Evolutionary conservation across 805 yeast genomes (phyloP), one percentile per base, ranked within the genome.

Genomic region (Ogataea polymorpha): DNA sequence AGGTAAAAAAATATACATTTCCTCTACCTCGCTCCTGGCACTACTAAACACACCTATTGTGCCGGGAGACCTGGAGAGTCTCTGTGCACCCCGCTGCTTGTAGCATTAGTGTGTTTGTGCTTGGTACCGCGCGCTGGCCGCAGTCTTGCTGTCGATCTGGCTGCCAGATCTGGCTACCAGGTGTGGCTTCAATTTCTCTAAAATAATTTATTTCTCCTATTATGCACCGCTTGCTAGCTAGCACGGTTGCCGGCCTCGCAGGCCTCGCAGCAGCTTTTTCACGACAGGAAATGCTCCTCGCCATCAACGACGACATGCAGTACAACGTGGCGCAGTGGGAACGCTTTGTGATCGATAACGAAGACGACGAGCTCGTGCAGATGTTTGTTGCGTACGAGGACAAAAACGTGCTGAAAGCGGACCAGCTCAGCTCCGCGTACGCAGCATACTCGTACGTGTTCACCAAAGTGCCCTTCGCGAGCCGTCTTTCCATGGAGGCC

Each of bases 281-380:
- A 11, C 12, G 18, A 8, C 30, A 27, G 27, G 49, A 45, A 17
- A 43, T 42, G 16, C 27, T 33, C 23, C 35, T 31, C 11, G 46
- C 46, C 15, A 33, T 45, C 34, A 39, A 38, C 31, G 46, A 42
- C 33, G 49, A 45, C 37, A 32, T 42, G 25, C 31, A 32, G 30
- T 40, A 39, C 44, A 41, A 45, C 32, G 34, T 35, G 17, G 49
- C 37, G 28, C 35, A 38, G 18, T 45, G 49, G 49, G 41, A 39
- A 17, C 30, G 35, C 18, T 45, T 37, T 35, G 17, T 39, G 17
- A 18, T 36, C 13, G 39, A 35, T 11, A 35, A 45, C 39, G 12
- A 29, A 10, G 30, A 35, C 27, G 31, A 39, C 37, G 23, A 37
- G n/a, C 13, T 18, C 11, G 37, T 46, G 17, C 35, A 40, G 25